Conservation (phyloP, 202 grass and related monocot species). For the Panicum hallii region DNA sequence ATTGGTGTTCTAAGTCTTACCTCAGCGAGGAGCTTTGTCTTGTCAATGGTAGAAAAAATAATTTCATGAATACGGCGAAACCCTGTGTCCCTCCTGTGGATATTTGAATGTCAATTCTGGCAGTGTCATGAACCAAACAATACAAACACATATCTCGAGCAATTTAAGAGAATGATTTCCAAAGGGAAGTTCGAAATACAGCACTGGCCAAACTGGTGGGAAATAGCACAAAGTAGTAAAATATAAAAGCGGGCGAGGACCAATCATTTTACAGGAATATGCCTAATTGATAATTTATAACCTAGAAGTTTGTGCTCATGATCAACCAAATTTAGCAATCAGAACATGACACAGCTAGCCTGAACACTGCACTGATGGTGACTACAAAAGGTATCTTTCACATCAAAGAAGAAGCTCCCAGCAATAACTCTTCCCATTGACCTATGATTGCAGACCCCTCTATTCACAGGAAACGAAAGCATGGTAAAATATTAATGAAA, state of each 20-base stretch:
- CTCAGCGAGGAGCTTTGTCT: slow-evolving; percentile 84
- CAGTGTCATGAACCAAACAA: background rate
- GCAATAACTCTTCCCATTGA: background rate
- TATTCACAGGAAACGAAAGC: background rate
- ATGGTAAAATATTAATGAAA: background rate
- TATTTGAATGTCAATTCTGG: slow-evolving; percentile 40
- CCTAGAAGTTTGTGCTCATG: background rate
- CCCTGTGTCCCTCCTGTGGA: slow-evolving; percentile 57
- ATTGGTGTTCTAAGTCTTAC: slow-evolving; percentile 41
- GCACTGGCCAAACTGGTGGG: background rate
- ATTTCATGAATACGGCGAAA: slow-evolving; percentile 73
- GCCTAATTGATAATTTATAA: background rate
- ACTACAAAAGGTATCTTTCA: background rate
- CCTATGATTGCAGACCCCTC: background rate
- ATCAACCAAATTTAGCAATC: slow-evolving; percentile 7
- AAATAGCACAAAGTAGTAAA: background rate
- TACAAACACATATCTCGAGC: background rate
- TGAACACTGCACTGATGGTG: background rate
- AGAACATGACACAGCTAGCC: background rate
- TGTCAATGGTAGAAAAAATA: slow-evolving; percentile 91
- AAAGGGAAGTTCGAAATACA: slow-evolving; percentile 8
- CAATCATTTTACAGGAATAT: background rate
- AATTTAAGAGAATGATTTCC: slow-evolving; percentile 17
- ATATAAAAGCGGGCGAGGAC: background rate
- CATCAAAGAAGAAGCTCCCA: background rate